These are phyloP conservation scores for Ceratocystis eucalypticola DNA, from an alignment of 2,329 filamentous ascomycete genomes.

Conservation along the genomic window DNA sequence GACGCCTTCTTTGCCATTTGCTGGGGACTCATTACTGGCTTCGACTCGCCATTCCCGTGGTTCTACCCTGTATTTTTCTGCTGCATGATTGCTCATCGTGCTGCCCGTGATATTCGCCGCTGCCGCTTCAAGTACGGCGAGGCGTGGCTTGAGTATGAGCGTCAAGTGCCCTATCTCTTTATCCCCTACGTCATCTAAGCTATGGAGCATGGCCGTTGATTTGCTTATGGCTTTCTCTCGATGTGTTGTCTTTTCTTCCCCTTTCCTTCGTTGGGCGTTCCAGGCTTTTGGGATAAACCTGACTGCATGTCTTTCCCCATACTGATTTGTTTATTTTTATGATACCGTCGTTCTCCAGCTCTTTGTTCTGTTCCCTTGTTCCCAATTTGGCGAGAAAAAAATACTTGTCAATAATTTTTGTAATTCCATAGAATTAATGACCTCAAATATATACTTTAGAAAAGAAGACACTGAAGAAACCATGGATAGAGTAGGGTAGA, in stretches of 20 bases:
- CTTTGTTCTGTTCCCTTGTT: background rate
- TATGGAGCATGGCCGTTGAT: background rate
- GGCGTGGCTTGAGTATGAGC: conserved; percentile 68
- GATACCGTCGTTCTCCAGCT: background rate
- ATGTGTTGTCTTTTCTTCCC: background rate
- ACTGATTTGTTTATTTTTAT: background rate
- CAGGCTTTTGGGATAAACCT: no score
- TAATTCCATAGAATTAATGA: background rate
- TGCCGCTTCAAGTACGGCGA: conserved; percentile 72
- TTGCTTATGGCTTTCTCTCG: background rate
- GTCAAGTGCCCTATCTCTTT: conserved; percentile 67
- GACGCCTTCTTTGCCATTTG: conserved; percentile 37
- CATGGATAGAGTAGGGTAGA: no score
- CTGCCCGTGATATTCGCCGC: conserved; percentile 59
- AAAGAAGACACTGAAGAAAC: background rate
- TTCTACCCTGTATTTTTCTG: conserved; percentile 79
- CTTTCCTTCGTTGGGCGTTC: background rate
- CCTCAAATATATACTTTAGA: background rate
- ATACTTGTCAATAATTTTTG: background rate
- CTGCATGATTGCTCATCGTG: conserved; percentile 69
- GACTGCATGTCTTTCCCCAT: background rate
- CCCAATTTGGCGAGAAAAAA: background rate
- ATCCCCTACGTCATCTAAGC: conserved; percentile 40
- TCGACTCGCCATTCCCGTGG: conserved; percentile 65
- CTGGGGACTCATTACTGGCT: conserved; percentile 40